A percentile compares a stretch with the other conserved stretches of the same genome.
Evolutionary conservation across 2,329 filamentous ascomycete genomes (phyloP).

Genomic region (Penicillium brevicompactum): DNA sequence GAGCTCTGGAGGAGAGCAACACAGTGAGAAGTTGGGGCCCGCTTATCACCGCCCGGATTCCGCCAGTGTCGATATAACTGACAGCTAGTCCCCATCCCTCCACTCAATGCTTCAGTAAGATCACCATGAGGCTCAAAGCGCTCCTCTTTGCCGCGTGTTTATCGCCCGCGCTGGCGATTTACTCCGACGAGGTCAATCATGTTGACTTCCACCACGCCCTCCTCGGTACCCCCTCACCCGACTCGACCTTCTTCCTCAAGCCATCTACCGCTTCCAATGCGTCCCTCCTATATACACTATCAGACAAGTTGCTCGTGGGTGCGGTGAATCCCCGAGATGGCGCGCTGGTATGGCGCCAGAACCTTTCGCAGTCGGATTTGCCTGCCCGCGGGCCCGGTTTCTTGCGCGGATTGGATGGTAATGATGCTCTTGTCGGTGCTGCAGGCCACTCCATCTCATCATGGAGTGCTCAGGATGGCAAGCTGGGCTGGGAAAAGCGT

Average conservation of each 20-base stretch:
- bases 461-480: slow-evolving; percentile 83
- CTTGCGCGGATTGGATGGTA: slow-evolving; percentile 74
- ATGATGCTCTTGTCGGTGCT: slow-evolving; percentile 75
- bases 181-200: slow-evolving; percentile 85
- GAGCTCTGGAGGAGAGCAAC: too few species aligned
- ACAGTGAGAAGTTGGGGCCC: too few species aligned
- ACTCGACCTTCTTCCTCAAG: slow-evolving; percentile 92
- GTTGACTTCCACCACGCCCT: slow-evolving; percentile 93
- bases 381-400: slow-evolving; percentile 36
- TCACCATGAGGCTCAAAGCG: slow-evolving; percentile 44
- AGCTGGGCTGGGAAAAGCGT: slow-evolving; percentile 71
- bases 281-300: slow-evolving; percentile 87
- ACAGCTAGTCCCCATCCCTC: slow-evolving; percentile 18
- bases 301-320: slow-evolving; percentile 78
- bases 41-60: slow-evolving; percentile 26
- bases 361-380: slow-evolving; percentile 55
- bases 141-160: slow-evolving; percentile 47
- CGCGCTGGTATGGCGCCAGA: slow-evolving; percentile 81
- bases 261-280: slow-evolving; percentile 80
- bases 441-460: slow-evolving; percentile 69
- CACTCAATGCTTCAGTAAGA: slow-evolving; percentile 34
- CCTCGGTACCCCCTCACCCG: slow-evolving; percentile 76
- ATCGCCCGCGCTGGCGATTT: slow-evolving; percentile 67
- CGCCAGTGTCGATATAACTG: slow-evolving; percentile 16
- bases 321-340: slow-evolving; percentile 89